Base-by-base conservation (phyloP, 768 basidiomycete species). In the Tulasnella sp. region DNA sequence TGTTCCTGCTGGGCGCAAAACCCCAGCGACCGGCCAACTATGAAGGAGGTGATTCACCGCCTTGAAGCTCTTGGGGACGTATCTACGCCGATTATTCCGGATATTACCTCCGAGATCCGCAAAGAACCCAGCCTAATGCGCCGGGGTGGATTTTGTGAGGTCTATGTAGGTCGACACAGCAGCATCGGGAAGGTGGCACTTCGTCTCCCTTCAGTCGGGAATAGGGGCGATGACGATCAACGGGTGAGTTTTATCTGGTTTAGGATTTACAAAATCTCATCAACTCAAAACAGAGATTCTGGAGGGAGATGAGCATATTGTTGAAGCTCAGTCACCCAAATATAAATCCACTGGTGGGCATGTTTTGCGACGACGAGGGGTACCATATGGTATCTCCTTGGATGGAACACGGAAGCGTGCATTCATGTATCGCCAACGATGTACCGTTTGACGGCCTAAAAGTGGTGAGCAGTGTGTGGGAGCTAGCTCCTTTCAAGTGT, bases 371-470 rank as follows among this genome's bases (percentile, higher is more conserved):
- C 52, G 9, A 74, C 14, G 25, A 37, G 3, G 72, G 72, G 11
- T 37, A 49, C 34, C 52, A 74, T n/a, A 74, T 74, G 72, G 72
- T 74, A 7, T 74, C 72, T 9, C 72, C 72, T 52, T 74, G 72
- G 72, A 2, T 74, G 72, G 49, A 49, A 14, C n/a, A 74, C 19
- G 72, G 72, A 25, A 74, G 52, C 49, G 72, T 74, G 1, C 40
- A 37, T 36, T 37, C 25, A 19, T 74, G 72, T 49, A 74, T 74
- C 25, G 14, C 12, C 22, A 45, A 34, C 17, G 37, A 54, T n/a
- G 14, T 34, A 4, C 49, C 52, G 37, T 74, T 74, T 54, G 49
- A 74, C 34, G 25, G 29, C 25, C 2, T 74, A 17, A 74, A 74
- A 49, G 72, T 54, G n/a, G 72, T 74, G 19, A 45, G 72, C 58